Evolutionary conservation across 2,329 filamentous ascomycete genomes (phyloP).

Genomic region (Akanthomyces muscarius): DNA sequence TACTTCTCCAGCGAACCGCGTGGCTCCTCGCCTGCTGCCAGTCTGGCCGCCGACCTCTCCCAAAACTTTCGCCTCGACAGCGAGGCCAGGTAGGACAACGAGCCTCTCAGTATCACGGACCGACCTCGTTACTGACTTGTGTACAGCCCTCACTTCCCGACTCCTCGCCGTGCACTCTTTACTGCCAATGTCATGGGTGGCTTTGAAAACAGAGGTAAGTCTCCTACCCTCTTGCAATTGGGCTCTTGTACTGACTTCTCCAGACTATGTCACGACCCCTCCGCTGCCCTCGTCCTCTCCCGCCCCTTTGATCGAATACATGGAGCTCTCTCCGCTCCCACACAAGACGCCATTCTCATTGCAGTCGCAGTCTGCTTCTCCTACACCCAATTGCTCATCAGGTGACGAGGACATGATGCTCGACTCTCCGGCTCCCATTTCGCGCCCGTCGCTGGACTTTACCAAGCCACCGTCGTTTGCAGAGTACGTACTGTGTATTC

Average conservation of each 20-base stretch:
- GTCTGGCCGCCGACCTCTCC: constrained; percentile 87
- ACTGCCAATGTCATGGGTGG: constrained; percentile 36
- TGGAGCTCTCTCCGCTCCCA: constrained; percentile 92
- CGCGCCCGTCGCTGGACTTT: constrained; percentile 46
- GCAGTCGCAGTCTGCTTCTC: constrained; percentile 66
- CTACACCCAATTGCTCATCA: constrained; percentile 57
- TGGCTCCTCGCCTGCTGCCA: constrained; percentile 86
- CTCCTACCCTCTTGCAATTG: background rate
- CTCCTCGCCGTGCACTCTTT: constrained; percentile 39
- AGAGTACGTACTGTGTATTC: constrained; percentile 45
- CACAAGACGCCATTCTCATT: constrained; percentile 72
- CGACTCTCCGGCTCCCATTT: constrained; percentile 52
- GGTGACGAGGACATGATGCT: constrained; percentile 48
- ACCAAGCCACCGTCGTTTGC: constrained; percentile 41
- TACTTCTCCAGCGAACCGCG: constrained; percentile 80
- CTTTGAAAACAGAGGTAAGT: constrained; percentile 34
- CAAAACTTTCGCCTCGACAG: constrained; percentile 95
- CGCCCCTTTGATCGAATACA: constrained; percentile 64
- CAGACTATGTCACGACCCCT: constrained; percentile 77
- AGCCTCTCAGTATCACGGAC: background rate
- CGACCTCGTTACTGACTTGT: constrained; percentile 5
- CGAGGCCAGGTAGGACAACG: constrained; percentile 64
- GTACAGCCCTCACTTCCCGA: constrained; percentile 38
- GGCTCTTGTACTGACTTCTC: constrained; percentile 2
- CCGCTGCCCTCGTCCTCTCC: constrained; percentile 81